Evolutionary conservation across 345 rosid genomes (phyloP), one percentile per base, ranked within the genome.

Genomic region (Mercurialis annua): DNA sequence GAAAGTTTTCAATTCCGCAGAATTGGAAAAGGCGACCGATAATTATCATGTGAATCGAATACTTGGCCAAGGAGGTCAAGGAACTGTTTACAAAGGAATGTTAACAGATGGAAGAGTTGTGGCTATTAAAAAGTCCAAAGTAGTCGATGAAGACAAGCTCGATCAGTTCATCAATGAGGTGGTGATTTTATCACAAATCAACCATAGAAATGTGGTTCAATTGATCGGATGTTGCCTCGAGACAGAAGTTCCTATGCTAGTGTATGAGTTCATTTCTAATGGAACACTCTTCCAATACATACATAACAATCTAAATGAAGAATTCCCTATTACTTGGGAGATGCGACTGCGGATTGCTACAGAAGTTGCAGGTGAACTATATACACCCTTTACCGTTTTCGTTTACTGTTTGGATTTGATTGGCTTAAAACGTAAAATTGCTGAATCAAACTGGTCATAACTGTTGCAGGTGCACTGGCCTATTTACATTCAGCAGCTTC

Each of bases 1-100:
- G 10, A 57, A 46, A 48, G 8, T 57, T 9, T 68, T 68, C 53
- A 67, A n/a, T 21, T 67, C 64, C 31, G 46, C 44, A 23, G 71
- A 58, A 8, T 23, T 68, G 21, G 64, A 67, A 1, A 67, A 44
- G 8, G 71, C 71, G 38, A 67, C 71, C 1, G 71, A 67, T 43
- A 27, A 67, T 10, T 57, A n/a, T 23, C 20, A 66, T n/a, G 48
- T 23, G 18, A 54, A 55, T 27, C 17, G 70, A 38, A 38, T 52
- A 6, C 24, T 34, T 7, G 50, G 69, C 23, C 60, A 52, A 38
- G 69, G 69, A 34, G 69, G 69, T 42, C 69, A 52, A 36, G 69
- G 60, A 34, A 66, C 70, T 7, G 62, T 66, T 21, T 66, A 66
- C 38, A 42, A 56, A 56, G 61, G 40, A 31, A 56, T 31, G 61